Base-by-base conservation (phyloP, 805 yeast species). In the Monosporozyma yasuniensis region DNA sequence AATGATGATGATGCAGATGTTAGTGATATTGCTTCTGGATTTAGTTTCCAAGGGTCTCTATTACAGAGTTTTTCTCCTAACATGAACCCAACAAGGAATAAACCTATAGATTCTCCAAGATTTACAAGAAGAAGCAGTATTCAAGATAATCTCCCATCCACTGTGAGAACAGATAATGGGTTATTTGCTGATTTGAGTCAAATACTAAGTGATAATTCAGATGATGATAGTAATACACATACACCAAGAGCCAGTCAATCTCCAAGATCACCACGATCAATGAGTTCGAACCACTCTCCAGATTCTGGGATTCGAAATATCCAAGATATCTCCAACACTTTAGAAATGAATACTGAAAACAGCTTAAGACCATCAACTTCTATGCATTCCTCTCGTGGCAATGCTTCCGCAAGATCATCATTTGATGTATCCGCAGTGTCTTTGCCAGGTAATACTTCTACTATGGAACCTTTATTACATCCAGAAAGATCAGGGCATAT, bases 391-490 rank as follows among this genome's bases (percentile, higher is more conserved):
- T 22, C 44, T 18, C 23, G 25, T 19, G 30, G 27, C 10, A 32
- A 30, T 21, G 10, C 59, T 1, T 59, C 64, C 3, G 54, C 56
- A 12, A 51, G 61, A 5, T 60, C 66, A 12, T 58, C 65, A 2
- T 39, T 56, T 23, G 61, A 60, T 23, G 48, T 53, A 11, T 47
- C 52, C 12, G 47, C 46, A 8, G 47, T 49, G 9, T 50, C 43
- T 37, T 23, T 51, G 3, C 27, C 48, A 8, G 48, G 46, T 21
- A 51, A 50, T 41, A 12, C 44, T 12, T 19, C 45, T 7, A 58
- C 56, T 35, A 60, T 61, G 64, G 61, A 59, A 37, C 70, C 71
- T 22, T 52, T 68, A 39, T 55, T 68, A 9, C 22, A 42, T 14
- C 30, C 44, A 4, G 25, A 44, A 16, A 44, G 47, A 12, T 34